Evolutionary conservation across 257 asterid species (phyloP), one percentile per base, ranked within the genome.

Genomic region (Lithospermum erythrorhizon): DNA sequence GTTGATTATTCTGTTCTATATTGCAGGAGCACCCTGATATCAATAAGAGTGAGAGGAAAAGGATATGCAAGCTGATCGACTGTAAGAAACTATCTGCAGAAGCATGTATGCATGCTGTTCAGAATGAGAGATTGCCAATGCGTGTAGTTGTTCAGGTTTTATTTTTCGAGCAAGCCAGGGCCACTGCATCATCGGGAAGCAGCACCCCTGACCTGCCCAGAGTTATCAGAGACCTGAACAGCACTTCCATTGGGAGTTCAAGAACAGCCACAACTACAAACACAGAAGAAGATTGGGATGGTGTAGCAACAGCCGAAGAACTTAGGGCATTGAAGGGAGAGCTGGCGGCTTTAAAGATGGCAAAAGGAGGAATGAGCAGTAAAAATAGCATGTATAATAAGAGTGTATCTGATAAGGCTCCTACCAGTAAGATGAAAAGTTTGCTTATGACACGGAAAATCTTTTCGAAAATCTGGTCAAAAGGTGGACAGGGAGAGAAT

Each of bases 221-320:
- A 69, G 87, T 84, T 30, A 81, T 87, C 55, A 85, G 83, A 66
- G 95, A 88, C 73, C 90, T 87, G 37, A 91, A 78, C 75, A 63
- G 75, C 16, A 66, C 71, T 51, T 87, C 97, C 5, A 78, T 79
- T 47, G 87, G 98, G 47, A 87, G 96, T 71, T 83, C 98, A 3
- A 73, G 91, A 59, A 75, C 94, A 16, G 83, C 83, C 47, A 85
- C 87, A 4, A 79, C 95, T 17, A 41, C 49, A 1, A 76, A 81
- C 70, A 78, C 88, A 0, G 98, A 90, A 65, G 96, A 91, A 82
- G 98, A 91, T 8, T 91, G 98, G 98, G 98, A 91, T 9, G 96
- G 87, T 3, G 86, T 86, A 9, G 96, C 96, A 19, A 83, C 98
- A 5, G 86, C 84, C 0, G 98, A 88, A 60, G 98, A 91, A 73